Percentiles rank a stretch among this genome's conserved stretches.
phyloP scores from a whole-genome alignment of 441 rosid genomes.

The Jatropha podagrica region DNA sequence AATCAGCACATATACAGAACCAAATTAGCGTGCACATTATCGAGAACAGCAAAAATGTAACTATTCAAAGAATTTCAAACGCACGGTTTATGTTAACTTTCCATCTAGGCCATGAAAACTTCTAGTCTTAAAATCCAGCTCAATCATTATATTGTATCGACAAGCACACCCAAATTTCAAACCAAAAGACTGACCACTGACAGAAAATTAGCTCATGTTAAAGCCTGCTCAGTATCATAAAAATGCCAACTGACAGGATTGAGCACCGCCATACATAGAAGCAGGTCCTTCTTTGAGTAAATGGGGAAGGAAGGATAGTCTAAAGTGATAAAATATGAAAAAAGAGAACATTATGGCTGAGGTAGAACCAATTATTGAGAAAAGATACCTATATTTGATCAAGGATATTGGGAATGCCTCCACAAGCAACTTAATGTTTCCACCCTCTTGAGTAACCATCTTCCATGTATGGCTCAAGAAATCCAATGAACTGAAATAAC shows the following conservation, averaged over 20 bases:
- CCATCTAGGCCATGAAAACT: background rate
- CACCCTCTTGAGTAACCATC: slow-evolving; percentile 70
- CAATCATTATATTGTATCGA: background rate
- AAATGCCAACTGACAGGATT: background rate
- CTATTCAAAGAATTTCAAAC: background rate
- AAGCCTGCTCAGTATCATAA: background rate
- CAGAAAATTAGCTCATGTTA: background rate
- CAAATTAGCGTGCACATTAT: background rate
- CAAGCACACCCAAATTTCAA: slow-evolving; percentile 2
- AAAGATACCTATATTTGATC: slow-evolving; percentile 6
- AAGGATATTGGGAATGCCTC: slow-evolving; percentile 4
- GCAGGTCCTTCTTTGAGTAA: background rate
- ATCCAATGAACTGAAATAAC: slow-evolving; percentile 69
- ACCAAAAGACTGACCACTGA: background rate
- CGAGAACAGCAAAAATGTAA: background rate
- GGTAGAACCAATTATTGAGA: background rate
- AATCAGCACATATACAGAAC: background rate
- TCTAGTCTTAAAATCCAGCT: background rate
- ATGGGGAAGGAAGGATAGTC: no score
- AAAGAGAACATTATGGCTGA: background rate
- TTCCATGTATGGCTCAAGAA: slow-evolving; percentile 73
- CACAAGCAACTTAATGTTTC: slow-evolving; percentile 49
- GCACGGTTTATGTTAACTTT: background rate
- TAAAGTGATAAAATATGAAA: background rate
- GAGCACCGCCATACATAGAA: background rate